Conservation (phyloP, 352 stramenopile genomes). For the Plasmopara muralis region DNA sequence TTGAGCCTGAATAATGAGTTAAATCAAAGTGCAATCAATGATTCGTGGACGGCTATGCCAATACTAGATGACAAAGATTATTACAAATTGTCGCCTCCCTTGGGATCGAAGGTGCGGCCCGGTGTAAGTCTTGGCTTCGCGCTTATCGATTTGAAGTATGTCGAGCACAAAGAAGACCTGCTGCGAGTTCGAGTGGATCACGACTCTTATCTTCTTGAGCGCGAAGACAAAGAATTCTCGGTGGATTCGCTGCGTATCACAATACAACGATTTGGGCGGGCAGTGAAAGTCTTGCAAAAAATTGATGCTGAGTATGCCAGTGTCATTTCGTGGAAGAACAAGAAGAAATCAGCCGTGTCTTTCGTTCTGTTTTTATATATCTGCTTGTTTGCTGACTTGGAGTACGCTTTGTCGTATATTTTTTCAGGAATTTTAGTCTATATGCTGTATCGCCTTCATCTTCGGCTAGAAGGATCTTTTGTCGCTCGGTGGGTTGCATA, state of each 20-base stretch:
- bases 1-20: slow-evolving; percentile 41
- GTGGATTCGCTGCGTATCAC: slow-evolving; percentile 71
- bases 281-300: slow-evolving; percentile 64
- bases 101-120: slow-evolving; percentile 20
- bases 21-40: slow-evolving; percentile 29
- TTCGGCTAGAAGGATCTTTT: slow-evolving; percentile 59
- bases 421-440: slow-evolving; percentile 55
- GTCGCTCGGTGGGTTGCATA: slow-evolving; percentile 72
- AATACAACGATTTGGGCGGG: slow-evolving; percentile 63
- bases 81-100: slow-evolving; percentile 35
- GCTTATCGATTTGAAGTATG: slow-evolving; percentile 56
- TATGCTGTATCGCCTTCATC: slow-evolving; percentile 72
- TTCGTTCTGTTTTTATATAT: slow-evolving; percentile 51
- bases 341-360: slow-evolving; percentile 62
- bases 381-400: slow-evolving; percentile 68
- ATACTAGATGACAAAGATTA: slow-evolving; percentile 37
- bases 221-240: slow-evolving; percentile 73
- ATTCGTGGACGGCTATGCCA: slow-evolving; percentile 26
- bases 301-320: slow-evolving; percentile 68
- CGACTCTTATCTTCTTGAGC: slow-evolving; percentile 41
- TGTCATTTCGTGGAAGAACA: slow-evolving; percentile 85
- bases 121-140: slow-evolving; percentile 51
- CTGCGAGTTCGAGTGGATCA: slow-evolving; percentile 51
- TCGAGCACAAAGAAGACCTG: slow-evolving; percentile 67
- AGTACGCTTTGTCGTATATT: slow-evolving; percentile 68